phyloP scores from a whole-genome alignment of 768 basidiomycete species.

The Cytidiella melzeri region DNA sequence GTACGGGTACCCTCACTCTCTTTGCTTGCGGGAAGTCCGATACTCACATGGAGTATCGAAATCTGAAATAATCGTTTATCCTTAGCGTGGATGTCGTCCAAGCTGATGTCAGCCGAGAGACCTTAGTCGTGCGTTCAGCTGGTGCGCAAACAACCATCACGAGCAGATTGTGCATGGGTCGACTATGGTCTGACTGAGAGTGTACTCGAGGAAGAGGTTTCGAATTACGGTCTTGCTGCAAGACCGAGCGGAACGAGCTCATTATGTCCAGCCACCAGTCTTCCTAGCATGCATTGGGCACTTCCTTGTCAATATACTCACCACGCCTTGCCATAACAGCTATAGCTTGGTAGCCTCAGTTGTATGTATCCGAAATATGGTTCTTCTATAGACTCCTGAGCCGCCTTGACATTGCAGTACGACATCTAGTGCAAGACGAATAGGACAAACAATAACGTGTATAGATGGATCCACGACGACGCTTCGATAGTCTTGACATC shows the following conservation, averaged over 20 bases:
- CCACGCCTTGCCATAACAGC: background rate
- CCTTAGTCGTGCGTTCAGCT: constrained; percentile 17
- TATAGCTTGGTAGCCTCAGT: too few relatives aligned
- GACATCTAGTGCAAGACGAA: background rate
- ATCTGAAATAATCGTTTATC: too few relatives aligned
- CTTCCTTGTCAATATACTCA: background rate
- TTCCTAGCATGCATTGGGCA: constrained; percentile 5
- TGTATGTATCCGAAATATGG: too few relatives aligned
- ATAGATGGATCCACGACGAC: background rate
- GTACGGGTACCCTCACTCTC: too few relatives aligned
- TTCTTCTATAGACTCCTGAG: too few relatives aligned
- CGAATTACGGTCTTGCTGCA: constrained; percentile 19
- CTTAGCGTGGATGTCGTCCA: constrained; percentile 14
- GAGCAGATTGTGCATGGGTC: constrained; percentile 20
- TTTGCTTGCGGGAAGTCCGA: too few relatives aligned
- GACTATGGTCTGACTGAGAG: constrained; percentile 22
- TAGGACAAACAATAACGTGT: background rate
- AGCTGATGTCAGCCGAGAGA: constrained; percentile 20
- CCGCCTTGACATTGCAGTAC: too few relatives aligned
- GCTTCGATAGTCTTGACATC: background rate
- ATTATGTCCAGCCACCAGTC: constrained; percentile 22
- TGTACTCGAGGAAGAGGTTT: constrained; percentile 10
- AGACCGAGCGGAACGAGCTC: constrained; percentile 17
- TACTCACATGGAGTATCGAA: too few relatives aligned
- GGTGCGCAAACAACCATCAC: constrained; percentile 23